Evolutionary conservation across 2,329 filamentous ascomycete genomes (phyloP), one percentile per base, ranked within the genome.

Genomic region (Grosmannia penicillata): DNA sequence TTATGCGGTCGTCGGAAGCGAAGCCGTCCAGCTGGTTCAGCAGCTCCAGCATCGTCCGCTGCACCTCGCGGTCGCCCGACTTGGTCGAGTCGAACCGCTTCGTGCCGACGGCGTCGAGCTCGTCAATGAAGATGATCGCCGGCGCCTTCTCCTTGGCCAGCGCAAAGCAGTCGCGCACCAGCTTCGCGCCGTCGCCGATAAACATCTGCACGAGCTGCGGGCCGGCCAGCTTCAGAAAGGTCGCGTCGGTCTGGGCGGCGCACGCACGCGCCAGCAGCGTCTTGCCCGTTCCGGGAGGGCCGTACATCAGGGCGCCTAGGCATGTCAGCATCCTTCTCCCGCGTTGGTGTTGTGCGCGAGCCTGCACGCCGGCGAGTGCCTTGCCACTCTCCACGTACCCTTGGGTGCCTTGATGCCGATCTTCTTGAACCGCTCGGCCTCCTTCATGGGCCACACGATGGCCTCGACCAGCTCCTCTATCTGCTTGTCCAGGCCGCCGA

Each of bases 391-490:
- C 8, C 1, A 2, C 19, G 15, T 28, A 95, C 91, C 91, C 66
- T 98, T 98, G 13, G 91, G 91, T 29, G 91, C 89, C 67, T 98
- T 98, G 70, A 98, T 98, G 50, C 91, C 91, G 53, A 98, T 95
- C 72, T 95, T 96, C 73, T 95, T 96, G 68, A 98, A 98, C 17
- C 89, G 76, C 51, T 98, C 93, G 2, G 91, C 87, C 64, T 98
- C 89, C 72, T 96, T 96, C 91, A 98, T 98, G 2, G 91, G 91
- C 89, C 89, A 96, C 23, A 98, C 91, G 36, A 98, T 91, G 40
- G 91, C 91, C 65, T 98, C 91, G 8, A 98, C 87, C 39, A 98
- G 72, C 64, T 98, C 93, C 59, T 95, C 89, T 55, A 98, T 98
- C 68, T 98, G 91, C 66, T 98, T 98, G 63, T 95, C 87, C 52